Percentiles rank a stretch among this genome's conserved stretches.
Evolutionary conservation across 306 rosid genomes (phyloP).

Genomic region (Gleditsia sinensis): DNA sequence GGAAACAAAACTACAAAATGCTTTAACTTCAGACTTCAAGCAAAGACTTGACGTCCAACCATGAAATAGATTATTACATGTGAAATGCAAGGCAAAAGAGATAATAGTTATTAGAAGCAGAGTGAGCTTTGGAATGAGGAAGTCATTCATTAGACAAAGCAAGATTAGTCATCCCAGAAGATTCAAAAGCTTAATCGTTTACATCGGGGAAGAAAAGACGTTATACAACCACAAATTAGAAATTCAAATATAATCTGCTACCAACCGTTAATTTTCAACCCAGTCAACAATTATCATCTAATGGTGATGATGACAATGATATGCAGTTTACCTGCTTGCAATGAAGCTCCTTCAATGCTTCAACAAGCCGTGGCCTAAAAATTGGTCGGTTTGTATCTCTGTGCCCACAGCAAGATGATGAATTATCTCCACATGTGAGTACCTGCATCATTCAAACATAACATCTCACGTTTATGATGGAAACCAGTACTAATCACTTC

Average conservation of each 20-base stretch:
- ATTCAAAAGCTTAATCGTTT: not conserved
- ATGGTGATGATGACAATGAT: not conserved
- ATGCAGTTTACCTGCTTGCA: conserved; percentile 74
- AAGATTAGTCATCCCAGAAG: not conserved
- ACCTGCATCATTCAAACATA: conserved; percentile 56
- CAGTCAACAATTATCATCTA: conserved; percentile 4
- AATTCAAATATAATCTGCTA: not conserved
- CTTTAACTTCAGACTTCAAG: conserved; percentile 1
- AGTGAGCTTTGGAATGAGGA: not conserved
- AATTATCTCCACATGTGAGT: conserved; percentile 91
- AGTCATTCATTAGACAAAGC: conserved; percentile 10
- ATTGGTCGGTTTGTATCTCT: conserved; percentile 81
- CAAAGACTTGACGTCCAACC: not conserved
- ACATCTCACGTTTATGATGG: not conserved
- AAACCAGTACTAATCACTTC: conserved; percentile 27
- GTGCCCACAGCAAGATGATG: conserved; percentile 89
- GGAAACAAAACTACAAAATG: too few species aligned
- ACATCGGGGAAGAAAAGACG: not conserved
- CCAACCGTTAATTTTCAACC: conserved; percentile 13
- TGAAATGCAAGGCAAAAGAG: conserved; percentile 1
- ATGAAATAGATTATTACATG: conserved; percentile 15
- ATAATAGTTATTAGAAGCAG: not conserved
- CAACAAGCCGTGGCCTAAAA: conserved; percentile 85
- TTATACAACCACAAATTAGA: not conserved
- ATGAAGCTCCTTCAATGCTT: conserved; percentile 69